These are phyloP conservation scores for Xylaria sp. DNA, from an alignment of 2,329 filamentous ascomycete species.

Conservation along the genomic window DNA sequence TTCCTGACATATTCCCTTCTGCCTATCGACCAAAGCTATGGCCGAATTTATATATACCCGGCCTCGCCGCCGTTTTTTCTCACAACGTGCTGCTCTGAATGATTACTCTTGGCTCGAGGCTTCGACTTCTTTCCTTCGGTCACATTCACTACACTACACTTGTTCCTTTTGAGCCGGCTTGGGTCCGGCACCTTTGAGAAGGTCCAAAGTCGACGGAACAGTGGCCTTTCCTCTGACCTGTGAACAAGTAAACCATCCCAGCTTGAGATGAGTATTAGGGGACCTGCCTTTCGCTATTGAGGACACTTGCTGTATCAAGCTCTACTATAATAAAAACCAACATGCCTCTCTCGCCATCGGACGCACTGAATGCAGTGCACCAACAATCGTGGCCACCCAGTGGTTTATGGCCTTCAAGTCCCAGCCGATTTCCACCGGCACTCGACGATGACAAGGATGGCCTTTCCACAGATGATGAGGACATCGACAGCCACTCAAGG, in stretches of 20 bases:
- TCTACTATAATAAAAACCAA: conserved; percentile 31
- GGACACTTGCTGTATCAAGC: conserved; percentile 26
- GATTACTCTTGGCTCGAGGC: conserved; percentile 39
- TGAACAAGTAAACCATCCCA: conserved; percentile 19
- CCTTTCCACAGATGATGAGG: conserved; percentile 57
- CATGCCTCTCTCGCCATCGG: conserved; percentile 45
- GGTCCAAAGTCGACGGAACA: conserved; percentile 31
- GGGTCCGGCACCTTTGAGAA: conserved; percentile 41
- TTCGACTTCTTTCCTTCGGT: conserved; percentile 34
- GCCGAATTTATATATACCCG: conserved; percentile 44
- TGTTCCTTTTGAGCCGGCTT: conserved; percentile 43
- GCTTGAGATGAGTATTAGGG: conserved; percentile 34
- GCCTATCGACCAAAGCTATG: no score
- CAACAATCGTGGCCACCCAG: conserved; percentile 52
- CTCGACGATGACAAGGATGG: conserved; percentile 54
- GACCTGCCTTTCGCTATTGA: conserved; percentile 31
- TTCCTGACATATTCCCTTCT: conserved; percentile 39
- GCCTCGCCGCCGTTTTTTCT: conserved; percentile 34
- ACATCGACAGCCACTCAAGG: conserved; percentile 51
- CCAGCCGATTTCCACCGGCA: conserved; percentile 57
- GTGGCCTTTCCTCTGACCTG: conserved; percentile 26
- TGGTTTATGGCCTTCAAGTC: conserved; percentile 60
- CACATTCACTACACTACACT: conserved; percentile 14
- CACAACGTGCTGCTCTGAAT: conserved; percentile 38
- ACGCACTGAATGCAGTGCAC: conserved; percentile 46